Evolutionary conservation across 2,329 filamentous ascomycete species (phyloP).

Genomic region (Fusarium odoratissimum): DNA sequence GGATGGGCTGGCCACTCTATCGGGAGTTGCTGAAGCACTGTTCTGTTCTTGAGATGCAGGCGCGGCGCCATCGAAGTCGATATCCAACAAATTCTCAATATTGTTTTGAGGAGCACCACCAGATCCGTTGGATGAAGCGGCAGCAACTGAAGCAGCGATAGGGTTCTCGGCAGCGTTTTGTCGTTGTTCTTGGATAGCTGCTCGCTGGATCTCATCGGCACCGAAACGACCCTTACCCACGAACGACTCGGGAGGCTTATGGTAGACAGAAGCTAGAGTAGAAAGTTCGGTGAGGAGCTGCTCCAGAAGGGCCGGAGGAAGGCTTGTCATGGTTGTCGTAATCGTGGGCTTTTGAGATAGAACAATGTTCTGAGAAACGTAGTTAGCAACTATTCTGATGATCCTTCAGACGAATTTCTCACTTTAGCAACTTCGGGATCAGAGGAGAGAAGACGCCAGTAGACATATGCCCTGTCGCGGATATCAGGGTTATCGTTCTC

Average conservation of each 20-base stretch:
- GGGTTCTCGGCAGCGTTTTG: conserved; percentile 94
- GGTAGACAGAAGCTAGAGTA: conserved; percentile 95
- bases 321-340: conserved; percentile 89
- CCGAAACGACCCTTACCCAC: conserved; percentile 94
- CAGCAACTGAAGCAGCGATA: conserved; percentile 84
- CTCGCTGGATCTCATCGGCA: conserved; percentile 92
- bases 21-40: conserved; percentile 70
- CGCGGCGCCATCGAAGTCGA: conserved; percentile 93
- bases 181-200: conserved; percentile 95
- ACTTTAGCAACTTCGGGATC: conserved; percentile 92
- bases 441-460: conserved; percentile 95
- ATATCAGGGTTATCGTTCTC: conserved; percentile 99
- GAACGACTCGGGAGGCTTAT: conserved; percentile 98
- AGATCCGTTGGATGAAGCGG: conserved; percentile 74
- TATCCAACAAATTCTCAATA: conserved; percentile 93
- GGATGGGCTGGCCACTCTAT: conserved; percentile 73
- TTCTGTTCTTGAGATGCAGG: conserved; percentile 82
- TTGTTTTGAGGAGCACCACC: conserved; percentile 74
- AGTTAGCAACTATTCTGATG: neutral
- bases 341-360: conserved; percentile 96
- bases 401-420: conserved; percentile 35
- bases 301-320: conserved; percentile 86
- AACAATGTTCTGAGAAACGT: conserved; percentile 72
- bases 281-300: conserved; percentile 92
- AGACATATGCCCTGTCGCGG: conserved; percentile 95